Base-by-base conservation (phyloP, 208 protist species). In the Trypanosoma brucei region DNA sequence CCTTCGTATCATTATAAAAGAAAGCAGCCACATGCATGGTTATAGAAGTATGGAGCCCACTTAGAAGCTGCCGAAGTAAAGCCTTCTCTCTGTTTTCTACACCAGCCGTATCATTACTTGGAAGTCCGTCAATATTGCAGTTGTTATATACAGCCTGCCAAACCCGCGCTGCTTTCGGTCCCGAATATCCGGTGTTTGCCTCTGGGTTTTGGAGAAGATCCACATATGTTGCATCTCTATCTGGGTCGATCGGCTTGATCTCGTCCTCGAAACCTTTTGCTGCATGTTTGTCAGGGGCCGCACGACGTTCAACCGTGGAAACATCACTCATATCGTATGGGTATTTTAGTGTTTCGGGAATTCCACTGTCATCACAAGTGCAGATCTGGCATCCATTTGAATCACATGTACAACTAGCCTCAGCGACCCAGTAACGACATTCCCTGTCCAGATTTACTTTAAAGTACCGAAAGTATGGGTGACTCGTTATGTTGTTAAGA, bases 141-240 rank as follows among this genome's bases (percentile, higher is more conserved):
- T 94, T 94, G 56, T 96, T 86, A 0, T 94, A 94, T 50, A 95
- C 91, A 22, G 90, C 77, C 13, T 83, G 67, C 90, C 87, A 96
- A 38, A 96, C 86, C 34, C 78, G 70, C 3, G 62, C 40, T 3
- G 86, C 87, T 40, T 94, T 59, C 14, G 87, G 87, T 3, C 87
- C 87, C 1, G 77, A 70, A 67, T 87, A 96, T n/a, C 87, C 87
- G 3, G 87, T 96, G 74, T 94, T 94, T 30, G 71, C 85, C 54
- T 93, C 84, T 0, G 91, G 91, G 56, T 94, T 93, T 39, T 83
- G 65, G 30, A 84, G 52, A 37, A 96, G 71, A 60, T 96, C 91
- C 1, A 96, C 86, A 73, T 94, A 94, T 52, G 82, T 63, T 0
- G 80, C 59, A 13, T 61, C 71, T 22, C 78, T 59, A 31, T 88